Conservation (phyloP, 495 filamentous ascomycete species). For the Penicillium tannophilum region DNA sequence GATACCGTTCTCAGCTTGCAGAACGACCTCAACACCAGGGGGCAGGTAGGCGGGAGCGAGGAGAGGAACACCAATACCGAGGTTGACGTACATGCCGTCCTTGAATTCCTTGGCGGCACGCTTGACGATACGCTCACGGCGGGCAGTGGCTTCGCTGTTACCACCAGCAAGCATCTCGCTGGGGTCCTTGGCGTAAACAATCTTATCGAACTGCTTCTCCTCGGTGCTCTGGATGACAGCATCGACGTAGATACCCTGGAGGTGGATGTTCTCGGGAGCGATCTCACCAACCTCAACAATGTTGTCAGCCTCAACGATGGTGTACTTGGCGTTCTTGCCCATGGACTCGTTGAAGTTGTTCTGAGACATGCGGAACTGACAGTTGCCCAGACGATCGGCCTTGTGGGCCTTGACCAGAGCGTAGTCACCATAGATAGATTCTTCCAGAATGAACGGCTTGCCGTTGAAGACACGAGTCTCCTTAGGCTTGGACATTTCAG, state of each 20-base stretch:
- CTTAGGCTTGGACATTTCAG: slow-evolving; percentile 70
- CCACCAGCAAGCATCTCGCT: slow-evolving; percentile 55
- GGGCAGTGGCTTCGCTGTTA: slow-evolving; percentile 67
- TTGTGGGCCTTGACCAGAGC: slow-evolving; percentile 87
- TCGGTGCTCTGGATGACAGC: slow-evolving; percentile 74
- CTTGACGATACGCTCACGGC: slow-evolving; percentile 80
- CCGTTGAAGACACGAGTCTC: slow-evolving; percentile 84
- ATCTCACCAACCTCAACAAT: slow-evolving; percentile 85
- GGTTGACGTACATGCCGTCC: slow-evolving; percentile 92
- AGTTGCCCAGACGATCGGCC: slow-evolving; percentile 87
- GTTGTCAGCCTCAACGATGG: slow-evolving; percentile 87
- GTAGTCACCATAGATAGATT: slow-evolving; percentile 81
- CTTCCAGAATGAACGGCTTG: slow-evolving; percentile 81
- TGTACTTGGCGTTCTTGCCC: slow-evolving; percentile 83
- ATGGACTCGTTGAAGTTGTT: slow-evolving; percentile 91
- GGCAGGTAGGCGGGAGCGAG: slow-evolving; percentile 81
- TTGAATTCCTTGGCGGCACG: slow-evolving; percentile 90
- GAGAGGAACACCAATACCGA: slow-evolving; percentile 93
- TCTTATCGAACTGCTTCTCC: slow-evolving; percentile 80
- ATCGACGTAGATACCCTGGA: slow-evolving; percentile 88
- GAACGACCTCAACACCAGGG: slow-evolving; percentile 72
- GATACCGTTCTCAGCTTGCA: slow-evolving; percentile 91
- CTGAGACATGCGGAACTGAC: slow-evolving; percentile 81
- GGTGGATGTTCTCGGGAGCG: slow-evolving; percentile 70
- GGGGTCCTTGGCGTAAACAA: slow-evolving; percentile 69